Base-by-base conservation (phyloP, 257 asterid genomes). In the Penstemon davidsonii region DNA sequence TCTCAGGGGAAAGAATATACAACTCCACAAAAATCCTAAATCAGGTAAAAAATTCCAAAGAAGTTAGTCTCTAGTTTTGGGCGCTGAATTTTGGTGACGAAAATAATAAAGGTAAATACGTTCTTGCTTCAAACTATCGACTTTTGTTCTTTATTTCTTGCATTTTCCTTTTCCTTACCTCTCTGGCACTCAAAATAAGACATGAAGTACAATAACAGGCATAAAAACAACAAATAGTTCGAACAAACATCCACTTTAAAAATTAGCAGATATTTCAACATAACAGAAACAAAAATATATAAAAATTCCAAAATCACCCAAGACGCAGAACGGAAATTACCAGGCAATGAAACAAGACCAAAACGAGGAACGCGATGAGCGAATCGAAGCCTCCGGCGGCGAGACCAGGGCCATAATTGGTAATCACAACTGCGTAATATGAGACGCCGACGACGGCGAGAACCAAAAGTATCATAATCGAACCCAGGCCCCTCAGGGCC, bases 391-490 rank as follows among this genome's bases (percentile, higher is more conserved):
- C 91, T 60, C 96, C 99, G 74, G 82, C 81, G 46, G 80, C 70
- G 55, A 91, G 89, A 49, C 73, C 84, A 6, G 97, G 99, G n/a
- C 87, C 97, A 81, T 91, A 91, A 82, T 78, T 88, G 43, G 88
- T 75, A 8, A 94, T 73, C 72, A 91, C 99, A 42, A 94, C 96
- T 36, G 97, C 96, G 70, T 94, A 94, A 73, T 94, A 94, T 61
- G 95, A 82, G 69, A 94, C 91, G 19, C 99, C 97, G 45, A 94
- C 96, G 43, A 94, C 95, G 61, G 91, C 96, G 50, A 94, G 89
- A 58, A 94, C 99, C 79, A 91, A 77, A 6, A 94, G 75, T 65
- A 94, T 88, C 97, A 94, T 94, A 91, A 94, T 88, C 84, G 97
- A 94, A 33, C 99, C 99, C 25, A 94, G 83, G 10, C 97, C 97